Evolutionary conservation across 805 yeast species (phyloP), one percentile per base, ranked within the genome.

Genomic region (Metschnikowia arizonensis): DNA sequence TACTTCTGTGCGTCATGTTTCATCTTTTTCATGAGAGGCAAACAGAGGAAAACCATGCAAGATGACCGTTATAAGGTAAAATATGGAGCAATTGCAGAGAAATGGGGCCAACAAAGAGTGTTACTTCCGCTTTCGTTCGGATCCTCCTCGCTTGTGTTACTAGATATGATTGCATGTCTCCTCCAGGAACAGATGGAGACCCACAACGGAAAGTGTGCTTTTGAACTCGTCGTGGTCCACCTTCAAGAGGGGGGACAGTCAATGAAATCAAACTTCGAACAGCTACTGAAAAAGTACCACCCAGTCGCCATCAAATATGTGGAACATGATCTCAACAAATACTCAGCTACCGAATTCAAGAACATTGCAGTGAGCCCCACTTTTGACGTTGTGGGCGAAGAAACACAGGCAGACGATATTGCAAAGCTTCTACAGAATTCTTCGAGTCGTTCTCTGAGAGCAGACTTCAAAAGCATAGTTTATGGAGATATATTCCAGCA

Each of bases 41-140:
- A 90, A 61, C 89, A 87, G 63, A 73, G 96, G 50, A 85, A 84
- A 57, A 85, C 76, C 57, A 81, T 91, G 88, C 72, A 68, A 60
- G 78, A 75, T 51, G 89, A 85, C 11, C 78, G 73, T 44, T 89
- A 77, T 65, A 85, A 87, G 58, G 90, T 85, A 18, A 77, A 82
- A 55, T 88, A 69, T 55, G 79, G 78, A 11, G 64, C 65, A 1
- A 66, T 67, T 14, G 68, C 65, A 11, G 64, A 59, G 28, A 42
- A 53, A 3, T 48, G 59, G 34, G 67, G 60, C 11, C 46, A 60
- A 2, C 79, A 76, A 14, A 74, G 65, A 26, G 74, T 83, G 0
- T 56, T 85, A 23, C 59, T 88, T 3, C 78, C 90, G 2, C 57
- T 85, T 2, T 83, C 90, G 0, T 75, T 82, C n/a, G 87, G 89